These are phyloP conservation scores for Jackrogersella multiformis DNA, from an alignment of 495 filamentous ascomycete genomes.

Conservation along the genomic window DNA sequence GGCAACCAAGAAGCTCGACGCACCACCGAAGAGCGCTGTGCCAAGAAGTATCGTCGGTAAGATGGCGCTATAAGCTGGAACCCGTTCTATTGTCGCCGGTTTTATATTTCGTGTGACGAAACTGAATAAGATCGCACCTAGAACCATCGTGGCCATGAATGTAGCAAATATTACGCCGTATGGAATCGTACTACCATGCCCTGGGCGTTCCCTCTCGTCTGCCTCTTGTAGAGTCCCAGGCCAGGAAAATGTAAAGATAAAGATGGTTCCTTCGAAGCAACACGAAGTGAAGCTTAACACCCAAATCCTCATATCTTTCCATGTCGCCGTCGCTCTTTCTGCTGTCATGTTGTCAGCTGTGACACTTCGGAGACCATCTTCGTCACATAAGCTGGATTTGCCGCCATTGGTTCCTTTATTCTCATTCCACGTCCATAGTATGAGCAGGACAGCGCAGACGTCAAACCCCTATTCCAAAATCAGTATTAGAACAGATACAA, in stretches of 20 bases:
- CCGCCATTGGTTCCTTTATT: constrained; percentile 44
- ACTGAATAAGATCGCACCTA: constrained; percentile 53
- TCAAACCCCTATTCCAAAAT: constrained; percentile 28
- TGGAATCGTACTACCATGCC: constrained; percentile 29
- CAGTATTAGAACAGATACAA: constrained; percentile 9
- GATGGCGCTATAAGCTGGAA: neutral
- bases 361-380: neutral
- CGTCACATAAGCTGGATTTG: neutral
- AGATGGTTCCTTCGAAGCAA: constrained; percentile 61
- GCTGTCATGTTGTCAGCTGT: neutral
- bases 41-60: constrained; percentile 43
- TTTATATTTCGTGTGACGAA: constrained; percentile 12
- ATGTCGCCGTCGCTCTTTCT: neutral
- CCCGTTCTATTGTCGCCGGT: neutral
- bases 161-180: constrained; percentile 60
- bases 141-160: constrained; percentile 61
- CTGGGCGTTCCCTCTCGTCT: constrained; percentile 28
- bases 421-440: constrained; percentile 52
- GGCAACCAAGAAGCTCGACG: constrained; percentile 44
- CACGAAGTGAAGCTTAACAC: constrained; percentile 53
- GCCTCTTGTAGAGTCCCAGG: constrained; percentile 53
- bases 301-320: constrained; percentile 48
- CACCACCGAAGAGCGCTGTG: constrained; percentile 35
- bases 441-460: constrained; percentile 44
- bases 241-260: constrained; percentile 62